Evolutionary conservation across 2,329 filamentous ascomycete genomes (phyloP).

Genomic region (Fusarium sp.): DNA sequence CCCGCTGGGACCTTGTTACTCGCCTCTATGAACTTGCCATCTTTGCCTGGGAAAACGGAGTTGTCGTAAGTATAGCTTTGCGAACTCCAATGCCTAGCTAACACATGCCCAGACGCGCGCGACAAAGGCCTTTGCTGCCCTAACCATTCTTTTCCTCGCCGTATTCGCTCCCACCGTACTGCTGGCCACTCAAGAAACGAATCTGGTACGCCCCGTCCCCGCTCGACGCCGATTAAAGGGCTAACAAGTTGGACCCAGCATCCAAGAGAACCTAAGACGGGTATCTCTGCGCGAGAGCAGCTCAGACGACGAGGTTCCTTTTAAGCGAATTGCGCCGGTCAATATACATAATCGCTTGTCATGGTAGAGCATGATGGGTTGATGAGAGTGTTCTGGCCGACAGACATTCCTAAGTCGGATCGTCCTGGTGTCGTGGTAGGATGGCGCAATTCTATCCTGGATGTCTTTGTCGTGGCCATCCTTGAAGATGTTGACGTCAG

Average conservation of each 20-base stretch:
- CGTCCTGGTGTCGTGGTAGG: slow-evolving; percentile 89
- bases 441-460: slow-evolving; percentile 92
- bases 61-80: slow-evolving; percentile 75
- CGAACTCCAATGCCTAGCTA: slow-evolving; percentile 6
- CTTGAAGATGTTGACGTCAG: slow-evolving; percentile 91
- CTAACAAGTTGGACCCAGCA: slow-evolving; percentile 67
- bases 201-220: slow-evolving; percentile 70
- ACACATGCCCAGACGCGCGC: slow-evolving; percentile 75
- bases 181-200: slow-evolving; percentile 83
- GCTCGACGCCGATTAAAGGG: slow-evolving; percentile 34
- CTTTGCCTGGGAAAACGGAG: slow-evolving; percentile 98
- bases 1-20: slow-evolving; percentile 98
- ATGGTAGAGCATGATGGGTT: slow-evolving; percentile 85
- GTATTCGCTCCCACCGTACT: slow-evolving; percentile 87
- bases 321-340: slow-evolving; percentile 60
- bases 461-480: slow-evolving; percentile 90
- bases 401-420: slow-evolving; percentile 79
- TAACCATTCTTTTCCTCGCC: slow-evolving; percentile 87
- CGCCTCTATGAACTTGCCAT: slow-evolving; percentile 96
- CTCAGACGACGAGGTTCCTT: slow-evolving; percentile 94
- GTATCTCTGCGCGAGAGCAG: slow-evolving; percentile 95
- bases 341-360: slow-evolving; percentile 55
- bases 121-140: slow-evolving; percentile 83
- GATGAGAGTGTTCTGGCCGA: slow-evolving; percentile 99
- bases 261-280: slow-evolving; percentile 80